These are phyloP conservation scores for Eragrostis nindensis DNA, from an alignment of 176 grass and related monocot genomes.

Conservation along the genomic window DNA sequence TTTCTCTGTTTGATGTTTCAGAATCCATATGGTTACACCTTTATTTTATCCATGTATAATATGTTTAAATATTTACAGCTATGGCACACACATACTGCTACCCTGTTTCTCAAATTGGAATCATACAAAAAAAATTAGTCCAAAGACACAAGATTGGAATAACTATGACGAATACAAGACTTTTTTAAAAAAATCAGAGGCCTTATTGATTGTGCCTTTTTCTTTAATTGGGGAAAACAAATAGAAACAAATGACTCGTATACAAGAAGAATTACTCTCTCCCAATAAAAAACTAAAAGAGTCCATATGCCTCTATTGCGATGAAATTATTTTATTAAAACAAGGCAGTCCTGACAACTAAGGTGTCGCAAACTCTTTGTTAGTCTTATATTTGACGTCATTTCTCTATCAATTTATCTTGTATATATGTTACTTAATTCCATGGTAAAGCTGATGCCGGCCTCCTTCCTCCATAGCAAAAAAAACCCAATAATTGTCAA, in stretches of 20 bases:
- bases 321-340: not conserved
- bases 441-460: conserved; percentile 9
- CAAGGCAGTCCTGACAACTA: not conserved
- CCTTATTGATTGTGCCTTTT: not conserved
- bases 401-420: conserved; percentile 8
- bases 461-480: not conserved
- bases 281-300: no score
- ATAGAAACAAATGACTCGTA: not conserved
- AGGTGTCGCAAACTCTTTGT: not conserved
- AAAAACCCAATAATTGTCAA: conserved; percentile 26
- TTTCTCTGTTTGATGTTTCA: not conserved
- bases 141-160: not conserved
- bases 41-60: not conserved
- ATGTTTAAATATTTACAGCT: not conserved
- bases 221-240: not conserved
- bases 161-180: not conserved
- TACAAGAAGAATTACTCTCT: not conserved
- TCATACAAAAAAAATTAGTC: not conserved
- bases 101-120: not conserved
- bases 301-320: not conserved
- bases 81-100: not conserved
- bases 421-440: conserved; percentile 30
- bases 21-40: not conserved
- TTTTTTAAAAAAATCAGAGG: no score
- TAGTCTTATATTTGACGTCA: not conserved